Evolutionary conservation across 495 filamentous ascomycete species (phyloP).

Genomic region (Cenococcum geophilum): DNA sequence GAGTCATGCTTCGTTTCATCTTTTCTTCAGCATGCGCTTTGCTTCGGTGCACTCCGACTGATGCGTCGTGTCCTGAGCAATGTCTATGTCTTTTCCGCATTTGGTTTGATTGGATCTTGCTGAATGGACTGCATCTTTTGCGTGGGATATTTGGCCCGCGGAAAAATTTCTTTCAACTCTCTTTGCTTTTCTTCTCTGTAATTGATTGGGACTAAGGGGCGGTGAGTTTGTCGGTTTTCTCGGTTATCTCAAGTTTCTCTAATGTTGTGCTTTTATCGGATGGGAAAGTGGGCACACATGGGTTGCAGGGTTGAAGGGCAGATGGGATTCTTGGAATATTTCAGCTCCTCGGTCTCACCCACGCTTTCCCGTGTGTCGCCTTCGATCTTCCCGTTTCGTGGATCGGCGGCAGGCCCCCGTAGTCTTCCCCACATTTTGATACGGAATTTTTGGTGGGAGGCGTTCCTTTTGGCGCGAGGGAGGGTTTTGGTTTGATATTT

Average conservation of each 20-base stretch:
- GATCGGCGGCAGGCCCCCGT: slow-evolving; percentile 8
- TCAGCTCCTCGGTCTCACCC: background rate
- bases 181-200: slow-evolving; percentile 25
- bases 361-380: background rate
- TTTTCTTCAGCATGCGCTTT: slow-evolving; percentile 7
- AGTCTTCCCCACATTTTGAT: slow-evolving; percentile 1
- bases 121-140: no score
- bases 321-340: background rate
- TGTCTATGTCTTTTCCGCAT: slow-evolving; percentile 17
- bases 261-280: slow-evolving; percentile 14
- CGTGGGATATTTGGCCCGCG: slow-evolving; percentile 5
- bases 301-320: background rate
- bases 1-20: slow-evolving; percentile 12
- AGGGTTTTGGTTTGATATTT: background rate
- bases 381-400: background rate
- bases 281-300: slow-evolving; percentile 22
- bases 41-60: slow-evolving; percentile 14
- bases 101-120: slow-evolving; percentile 10
- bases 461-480: background rate
- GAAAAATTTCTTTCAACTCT: slow-evolving; percentile 6
- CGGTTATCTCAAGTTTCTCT: slow-evolving; percentile 10
- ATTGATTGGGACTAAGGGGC: slow-evolving; percentile 18
- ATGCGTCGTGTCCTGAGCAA: slow-evolving; percentile 22
- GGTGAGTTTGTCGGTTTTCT: slow-evolving; percentile 16
- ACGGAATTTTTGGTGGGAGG: background rate